These are phyloP conservation scores for Microascus cirrosus DNA, from an alignment of 2,329 filamentous ascomycete species.

Conservation along the genomic window DNA sequence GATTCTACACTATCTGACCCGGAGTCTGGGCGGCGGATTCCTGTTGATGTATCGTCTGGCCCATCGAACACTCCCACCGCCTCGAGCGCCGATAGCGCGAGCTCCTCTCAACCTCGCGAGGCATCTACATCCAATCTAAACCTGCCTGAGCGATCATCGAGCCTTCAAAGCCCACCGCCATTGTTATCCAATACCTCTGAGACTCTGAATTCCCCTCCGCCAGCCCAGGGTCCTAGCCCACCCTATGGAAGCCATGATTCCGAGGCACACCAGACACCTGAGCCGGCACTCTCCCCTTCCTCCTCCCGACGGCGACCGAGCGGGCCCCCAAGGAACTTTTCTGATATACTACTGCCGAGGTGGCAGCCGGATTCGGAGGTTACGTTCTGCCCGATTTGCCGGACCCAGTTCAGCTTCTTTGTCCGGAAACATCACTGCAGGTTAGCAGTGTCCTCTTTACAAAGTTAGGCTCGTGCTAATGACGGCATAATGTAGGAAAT, in stretches of 20 bases:
- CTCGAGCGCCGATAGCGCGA: not conserved
- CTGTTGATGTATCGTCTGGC: not conserved
- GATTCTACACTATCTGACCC: not conserved
- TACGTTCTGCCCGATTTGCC: constrained; percentile 74
- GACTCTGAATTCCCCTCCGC: not conserved
- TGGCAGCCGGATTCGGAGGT: constrained; percentile 89
- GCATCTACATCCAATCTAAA: not conserved
- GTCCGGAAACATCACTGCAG: constrained; percentile 90
- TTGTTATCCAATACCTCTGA: not conserved
- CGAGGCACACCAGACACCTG: not conserved
- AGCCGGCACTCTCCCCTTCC: not conserved
- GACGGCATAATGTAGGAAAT: constrained; percentile 49
- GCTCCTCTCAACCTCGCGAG: not conserved
- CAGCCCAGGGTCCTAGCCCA: not conserved
- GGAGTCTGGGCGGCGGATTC: not conserved
- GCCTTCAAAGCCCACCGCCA: not conserved
- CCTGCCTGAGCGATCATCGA: not conserved
- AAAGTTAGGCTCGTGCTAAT: not conserved
- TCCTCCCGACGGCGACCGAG: not conserved
- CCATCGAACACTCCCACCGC: not conserved
- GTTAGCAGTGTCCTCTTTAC: constrained; percentile 26
- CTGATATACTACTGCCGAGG: constrained; percentile 50
- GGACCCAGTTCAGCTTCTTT: constrained; percentile 68
- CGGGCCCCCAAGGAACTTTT: not conserved
- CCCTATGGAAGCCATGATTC: not conserved